Evolutionary conservation across 2,329 filamentous ascomycete genomes (phyloP), one percentile per base, ranked within the genome.

Genomic region (Ophiocordyceps polyrhachis-furcata): DNA sequence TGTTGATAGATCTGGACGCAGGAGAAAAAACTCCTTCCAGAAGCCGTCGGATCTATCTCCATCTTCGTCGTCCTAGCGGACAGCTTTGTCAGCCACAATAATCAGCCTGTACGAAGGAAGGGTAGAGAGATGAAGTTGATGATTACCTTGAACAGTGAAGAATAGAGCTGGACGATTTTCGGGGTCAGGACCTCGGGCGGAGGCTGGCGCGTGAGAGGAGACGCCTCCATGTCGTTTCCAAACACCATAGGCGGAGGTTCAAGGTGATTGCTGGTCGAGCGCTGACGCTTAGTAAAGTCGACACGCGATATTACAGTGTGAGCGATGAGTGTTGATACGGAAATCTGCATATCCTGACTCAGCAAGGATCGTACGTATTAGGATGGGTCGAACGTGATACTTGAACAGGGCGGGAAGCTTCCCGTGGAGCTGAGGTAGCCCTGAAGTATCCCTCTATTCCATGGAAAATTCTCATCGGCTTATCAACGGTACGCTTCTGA

Each of bases 21-120:
- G 70, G 35, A 98, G 73, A 61, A 98, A 98, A 65, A 98, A 87
- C 63, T 95, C 91, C 52, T 77, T 74, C 91, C 91, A 98, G 65
- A 95, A 98, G 40, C 87, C 89, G 48, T 94, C 86, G 1, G 84
- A 75, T 49, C 81, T 81, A 25, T 87, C 73, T 49, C 81, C 81
- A 25, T 87, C 73, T 48, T 82, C 73, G 45, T 78, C 73, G 50
- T 81, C 76, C 65, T 83, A 59, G 50, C 45, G 43, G 37, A 46
- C 23, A 45, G 12, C 21, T 41, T 15, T 7, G 40, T 41, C 17
- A 28, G 35, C 28, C 23, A 15, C 7, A 9, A 42, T 21, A 14
- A 42, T 28, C 14, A 41, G 13, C 21, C 8, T 38, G 15, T 38
- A 4, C 5, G n/a, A n/a, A 14, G 7, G 35, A 38, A 38, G 35